phyloP scores from a whole-genome alignment of 2,329 filamentous ascomycete species.

The Apiospora sp. region DNA sequence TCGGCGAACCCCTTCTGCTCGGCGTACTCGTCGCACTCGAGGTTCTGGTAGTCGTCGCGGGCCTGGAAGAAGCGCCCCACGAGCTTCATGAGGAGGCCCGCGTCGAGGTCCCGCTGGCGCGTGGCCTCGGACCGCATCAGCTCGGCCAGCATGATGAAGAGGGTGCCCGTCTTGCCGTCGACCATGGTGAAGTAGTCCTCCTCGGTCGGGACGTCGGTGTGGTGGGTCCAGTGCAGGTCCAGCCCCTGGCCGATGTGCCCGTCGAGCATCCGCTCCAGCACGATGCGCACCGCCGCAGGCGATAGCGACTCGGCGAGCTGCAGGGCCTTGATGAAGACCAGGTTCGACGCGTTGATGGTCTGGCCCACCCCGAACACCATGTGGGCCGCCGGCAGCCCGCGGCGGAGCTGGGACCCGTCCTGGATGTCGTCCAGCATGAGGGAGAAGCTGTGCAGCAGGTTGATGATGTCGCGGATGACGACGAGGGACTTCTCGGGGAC shows the following conservation, averaged over 20 bases:
- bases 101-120: neutral
- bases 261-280: neutral
- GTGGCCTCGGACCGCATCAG: constrained; percentile 24
- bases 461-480: constrained; percentile 38
- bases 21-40: constrained; percentile 42
- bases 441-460: constrained; percentile 42
- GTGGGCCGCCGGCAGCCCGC: constrained; percentile 46
- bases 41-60: constrained; percentile 45
- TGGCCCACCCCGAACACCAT: constrained; percentile 46
- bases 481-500: constrained; percentile 33
- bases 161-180: constrained; percentile 30
- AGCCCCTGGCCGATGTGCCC: constrained; percentile 20
- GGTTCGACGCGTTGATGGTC: constrained; percentile 47
- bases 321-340: constrained; percentile 38
- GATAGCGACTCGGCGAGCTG: constrained; percentile 30
- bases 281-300: constrained; percentile 16
- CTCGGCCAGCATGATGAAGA: constrained; percentile 31
- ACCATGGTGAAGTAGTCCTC: constrained; percentile 24
- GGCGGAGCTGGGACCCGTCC: constrained; percentile 44
- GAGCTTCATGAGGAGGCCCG: constrained; percentile 23
- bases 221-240: constrained; percentile 24
- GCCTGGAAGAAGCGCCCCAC: constrained; percentile 44
- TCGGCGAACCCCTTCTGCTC: constrained; percentile 50
- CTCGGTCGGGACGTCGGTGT: constrained; percentile 2
- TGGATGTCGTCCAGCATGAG: constrained; percentile 50